phyloP scores from a whole-genome alignment of 495 filamentous ascomycete species.

The Xylaria telfairii region DNA sequence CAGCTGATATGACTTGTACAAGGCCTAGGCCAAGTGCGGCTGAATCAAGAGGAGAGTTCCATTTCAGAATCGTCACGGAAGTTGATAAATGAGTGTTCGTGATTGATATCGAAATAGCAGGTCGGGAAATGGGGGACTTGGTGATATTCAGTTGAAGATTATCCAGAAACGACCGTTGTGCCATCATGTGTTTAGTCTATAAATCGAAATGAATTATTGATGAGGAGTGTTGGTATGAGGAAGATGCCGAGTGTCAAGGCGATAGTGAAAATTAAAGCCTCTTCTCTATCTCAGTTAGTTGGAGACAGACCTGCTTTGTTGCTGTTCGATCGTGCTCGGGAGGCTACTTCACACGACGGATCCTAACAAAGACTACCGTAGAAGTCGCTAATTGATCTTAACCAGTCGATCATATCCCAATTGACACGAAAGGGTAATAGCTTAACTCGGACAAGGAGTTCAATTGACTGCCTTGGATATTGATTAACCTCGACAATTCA shows the following conservation, averaged over 20 bases:
- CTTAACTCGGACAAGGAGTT: not conserved
- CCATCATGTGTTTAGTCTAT: not conserved
- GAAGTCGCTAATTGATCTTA: not conserved
- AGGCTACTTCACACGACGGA: not conserved
- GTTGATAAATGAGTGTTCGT: not conserved
- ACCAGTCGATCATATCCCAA: not conserved
- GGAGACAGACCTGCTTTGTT: not conserved
- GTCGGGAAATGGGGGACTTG: not conserved
- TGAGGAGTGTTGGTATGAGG: not conserved
- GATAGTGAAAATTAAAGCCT: not conserved
- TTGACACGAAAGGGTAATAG: not conserved
- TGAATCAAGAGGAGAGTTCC: slow-evolving; percentile 12
- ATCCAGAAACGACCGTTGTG: not conserved
- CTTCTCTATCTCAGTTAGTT: not conserved
- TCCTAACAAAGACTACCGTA: not conserved
- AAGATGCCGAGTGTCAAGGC: slow-evolving; percentile 4
- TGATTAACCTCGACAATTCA: not conserved
- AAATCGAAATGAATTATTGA: not conserved
- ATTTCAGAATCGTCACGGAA: slow-evolving; percentile 9
- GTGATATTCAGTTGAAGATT: not conserved
- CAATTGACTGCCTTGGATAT: not conserved
- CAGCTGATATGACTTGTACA: not conserved
- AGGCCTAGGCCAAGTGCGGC: slow-evolving; percentile 7
- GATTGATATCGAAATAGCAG: slow-evolving; percentile 1
- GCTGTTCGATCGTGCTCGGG: not conserved